Evolutionary conservation across 345 rosid species (phyloP).

Genomic region (Hypericum androsaemum): DNA sequence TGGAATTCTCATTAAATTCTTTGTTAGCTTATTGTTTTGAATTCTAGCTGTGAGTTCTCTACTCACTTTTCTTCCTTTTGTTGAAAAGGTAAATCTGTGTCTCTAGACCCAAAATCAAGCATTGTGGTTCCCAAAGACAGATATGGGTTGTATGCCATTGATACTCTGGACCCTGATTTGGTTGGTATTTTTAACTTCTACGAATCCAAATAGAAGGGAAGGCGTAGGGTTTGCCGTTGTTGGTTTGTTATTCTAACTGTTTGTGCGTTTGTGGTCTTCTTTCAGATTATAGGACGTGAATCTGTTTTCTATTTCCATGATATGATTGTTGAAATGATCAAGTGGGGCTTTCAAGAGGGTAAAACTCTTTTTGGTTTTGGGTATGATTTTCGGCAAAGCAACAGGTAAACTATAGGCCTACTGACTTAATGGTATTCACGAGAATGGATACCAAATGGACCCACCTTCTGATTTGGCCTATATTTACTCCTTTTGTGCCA

Average conservation of each 20-base stretch:
- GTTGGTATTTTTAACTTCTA: constrained; percentile 21
- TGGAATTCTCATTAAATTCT: not conserved
- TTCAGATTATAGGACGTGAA: constrained; percentile 79
- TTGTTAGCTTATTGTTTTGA: not conserved
- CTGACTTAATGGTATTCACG: not conserved
- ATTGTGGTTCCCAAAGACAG: constrained; percentile 84
- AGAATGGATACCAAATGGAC: no score
- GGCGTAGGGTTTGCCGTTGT: not conserved
- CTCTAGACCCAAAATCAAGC: constrained; percentile 55
- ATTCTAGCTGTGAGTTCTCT: not conserved
- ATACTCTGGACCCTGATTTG: constrained; percentile 92
- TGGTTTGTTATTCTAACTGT: not conserved
- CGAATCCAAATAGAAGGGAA: not conserved
- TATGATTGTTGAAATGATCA: constrained; percentile 85
- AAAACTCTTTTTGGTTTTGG: constrained; percentile 93
- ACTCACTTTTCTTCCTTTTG: not conserved
- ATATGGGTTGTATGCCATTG: constrained; percentile 77
- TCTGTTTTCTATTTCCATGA: constrained; percentile 82
- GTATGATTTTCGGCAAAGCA: constrained; percentile 95
- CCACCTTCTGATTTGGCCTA: not conserved
- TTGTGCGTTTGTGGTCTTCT: not conserved
- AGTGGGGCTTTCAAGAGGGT: constrained; percentile 95
- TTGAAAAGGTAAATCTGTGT: constrained; percentile 58
- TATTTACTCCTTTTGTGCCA: not conserved
- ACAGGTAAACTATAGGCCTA: constrained; percentile 39